Evolutionary conservation across 352 stramenopile genomes (phyloP), one percentile per base, ranked within the genome.

Genomic region (Phytophthora pinifolia): DNA sequence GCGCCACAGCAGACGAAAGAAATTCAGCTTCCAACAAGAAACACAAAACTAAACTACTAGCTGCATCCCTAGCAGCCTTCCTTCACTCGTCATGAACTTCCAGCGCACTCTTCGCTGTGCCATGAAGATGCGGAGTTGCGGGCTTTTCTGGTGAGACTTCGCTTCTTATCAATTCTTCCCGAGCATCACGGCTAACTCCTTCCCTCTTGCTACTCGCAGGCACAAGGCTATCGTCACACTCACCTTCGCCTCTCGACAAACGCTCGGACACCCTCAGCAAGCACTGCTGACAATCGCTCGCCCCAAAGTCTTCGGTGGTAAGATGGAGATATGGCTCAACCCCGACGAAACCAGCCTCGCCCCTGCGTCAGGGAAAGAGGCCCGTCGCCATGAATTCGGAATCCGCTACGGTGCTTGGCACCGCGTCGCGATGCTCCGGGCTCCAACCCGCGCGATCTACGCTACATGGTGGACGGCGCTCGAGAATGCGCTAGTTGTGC

Each of bases 41-140:
- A 44, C 39, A 41, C 51, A 36, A 44, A 37, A 25, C 18, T 30
- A 10, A 4, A 10, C 13, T 10, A 5, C 1, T 17, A 17, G 31
- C 20, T 41, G 17, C 10, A 25, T 7, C 46, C n/a, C 18, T 20
- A 45, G 17, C n/a, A 35, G 33, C 6, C 25, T 29, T 10, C n/a
- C 22, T 25, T 44, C 15, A 9, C 6, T 7, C 12, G 4, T 25
- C 17, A 72, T 72, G 63, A 57, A 15, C 42, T 34, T 37, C 27
- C 39, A 15, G 13, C 41, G 25, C 25, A 48, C 47, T 33, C 33
- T 65, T 53, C 58, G 53, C 3, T 68, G 63, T 29, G 46, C 49
- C 31, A 72, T 72, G 63, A 68, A 61, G 36, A 72, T 72, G 52
- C 63, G 59, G 20, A 47, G 30, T 29, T 72, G 58, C 10, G 53